Evolutionary conservation across 129 eudicot species (phyloP).

Genomic region (Logfia minima): DNA sequence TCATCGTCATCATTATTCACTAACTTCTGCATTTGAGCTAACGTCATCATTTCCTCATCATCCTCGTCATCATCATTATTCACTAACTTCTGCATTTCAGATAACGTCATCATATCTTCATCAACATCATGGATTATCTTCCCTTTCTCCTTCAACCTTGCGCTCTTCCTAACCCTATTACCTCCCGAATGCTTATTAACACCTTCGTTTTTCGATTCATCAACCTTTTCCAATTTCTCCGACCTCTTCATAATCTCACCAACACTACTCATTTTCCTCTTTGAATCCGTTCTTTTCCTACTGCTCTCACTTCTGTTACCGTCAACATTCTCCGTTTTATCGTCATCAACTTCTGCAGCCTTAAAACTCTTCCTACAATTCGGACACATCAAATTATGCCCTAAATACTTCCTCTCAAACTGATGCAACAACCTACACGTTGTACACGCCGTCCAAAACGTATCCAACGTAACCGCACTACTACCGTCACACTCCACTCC

Average conservation of each 20-base stretch:
- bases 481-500: conserved; percentile 21
- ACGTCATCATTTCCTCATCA: conserved; percentile 49
- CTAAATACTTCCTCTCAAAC: conserved; percentile 78
- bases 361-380: conserved; percentile 58
- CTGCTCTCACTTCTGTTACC: background rate
- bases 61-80: conserved; percentile 29
- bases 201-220: conserved; percentile 17
- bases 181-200: conserved; percentile 20
- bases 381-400: conserved; percentile 67
- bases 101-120: conserved; percentile 63
- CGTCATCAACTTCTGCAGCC: conserved; percentile 54
- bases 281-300: conserved; percentile 22
- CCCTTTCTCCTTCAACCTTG: conserved; percentile 33
- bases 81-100: conserved; percentile 62
- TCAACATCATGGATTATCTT: conserved; percentile 16
- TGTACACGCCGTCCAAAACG: conserved; percentile 73
- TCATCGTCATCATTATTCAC: background rate
- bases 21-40: conserved; percentile 62
- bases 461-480: conserved; percentile 24
- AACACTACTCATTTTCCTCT: conserved; percentile 45
- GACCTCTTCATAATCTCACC: conserved; percentile 51
- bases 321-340: background rate
- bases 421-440: conserved; percentile 56
- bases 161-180: conserved; percentile 21
- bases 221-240: conserved; percentile 20